Percentiles rank a stretch among this genome's conserved stretches.
phyloP scores from a whole-genome alignment of 345 rosid genomes.

The Eucalyptus erythrocorys region DNA sequence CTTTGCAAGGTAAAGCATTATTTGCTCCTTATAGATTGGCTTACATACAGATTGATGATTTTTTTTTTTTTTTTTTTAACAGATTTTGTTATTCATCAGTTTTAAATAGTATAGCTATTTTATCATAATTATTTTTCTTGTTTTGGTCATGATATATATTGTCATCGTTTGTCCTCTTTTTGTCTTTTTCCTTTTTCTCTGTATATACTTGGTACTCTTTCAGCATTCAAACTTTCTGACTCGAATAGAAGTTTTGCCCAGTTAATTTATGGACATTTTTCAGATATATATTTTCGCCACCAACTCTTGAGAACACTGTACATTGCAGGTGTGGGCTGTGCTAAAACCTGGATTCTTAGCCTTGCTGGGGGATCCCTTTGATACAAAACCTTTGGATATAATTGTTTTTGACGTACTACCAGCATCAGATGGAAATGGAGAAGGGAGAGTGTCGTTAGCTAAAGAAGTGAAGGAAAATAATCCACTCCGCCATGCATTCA shows the following conservation, averaged over 20 bases:
- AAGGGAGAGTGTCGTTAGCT: conserved; percentile 68
- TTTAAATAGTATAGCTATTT: background rate
- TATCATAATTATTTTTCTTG: background rate
- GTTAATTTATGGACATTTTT: background rate
- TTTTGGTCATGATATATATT: background rate
- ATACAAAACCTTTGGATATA: conserved; percentile 74
- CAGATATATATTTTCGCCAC: background rate
- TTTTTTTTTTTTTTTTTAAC: background rate
- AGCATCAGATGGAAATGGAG: conserved; percentile 74
- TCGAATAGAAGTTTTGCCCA: background rate
- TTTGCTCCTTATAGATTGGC: background rate
- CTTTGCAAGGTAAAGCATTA: background rate
- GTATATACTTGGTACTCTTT: background rate
- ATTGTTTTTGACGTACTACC: conserved; percentile 94
- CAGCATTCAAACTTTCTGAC: background rate
- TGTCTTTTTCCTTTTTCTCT: background rate
- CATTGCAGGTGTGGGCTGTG: conserved; percentile 87
- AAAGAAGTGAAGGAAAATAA: conserved; percentile 80
- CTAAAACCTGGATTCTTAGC: conserved; percentile 97
- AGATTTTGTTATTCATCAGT: background rate
- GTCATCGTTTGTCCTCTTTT: background rate
- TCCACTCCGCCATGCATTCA: conserved; percentile 88
- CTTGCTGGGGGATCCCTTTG: conserved; percentile 79
- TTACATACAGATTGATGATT: background rate
- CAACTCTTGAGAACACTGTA: background rate